Percentiles rank a stretch among this genome's conserved stretches.
Conservation (phyloP, 306 rosid species). For the Biancaea sappan region DNA sequence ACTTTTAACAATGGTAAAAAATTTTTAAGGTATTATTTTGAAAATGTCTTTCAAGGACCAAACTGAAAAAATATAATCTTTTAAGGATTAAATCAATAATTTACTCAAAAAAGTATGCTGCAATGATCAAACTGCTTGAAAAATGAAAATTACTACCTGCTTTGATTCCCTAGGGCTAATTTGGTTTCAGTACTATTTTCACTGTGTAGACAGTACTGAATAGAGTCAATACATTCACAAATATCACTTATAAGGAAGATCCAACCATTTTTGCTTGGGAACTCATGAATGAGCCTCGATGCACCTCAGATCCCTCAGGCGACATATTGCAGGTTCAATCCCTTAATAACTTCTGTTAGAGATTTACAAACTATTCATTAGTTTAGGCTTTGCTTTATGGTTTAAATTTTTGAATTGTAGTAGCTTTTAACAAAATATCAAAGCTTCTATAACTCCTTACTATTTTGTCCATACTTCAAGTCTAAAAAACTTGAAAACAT, state of each 20-base stretch:
- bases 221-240: conserved; percentile 77
- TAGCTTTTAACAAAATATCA: no score
- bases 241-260: conserved; percentile 85
- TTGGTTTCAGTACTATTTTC: conserved; percentile 21
- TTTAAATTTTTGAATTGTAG: no score
- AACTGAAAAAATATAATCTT: no score
- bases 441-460: no score
- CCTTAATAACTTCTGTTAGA: not conserved
- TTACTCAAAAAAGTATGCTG: not conserved
- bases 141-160: not conserved
- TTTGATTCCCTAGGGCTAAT: conserved; percentile 4
- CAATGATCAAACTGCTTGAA: not conserved
- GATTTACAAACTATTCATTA: no score
- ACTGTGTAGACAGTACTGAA: conserved; percentile 72
- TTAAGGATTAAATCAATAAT: no score
- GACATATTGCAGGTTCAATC: conserved; percentile 76
- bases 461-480: no score
- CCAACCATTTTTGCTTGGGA: conserved; percentile 97
- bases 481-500: no score
- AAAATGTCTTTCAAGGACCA: no score
- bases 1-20: no score
- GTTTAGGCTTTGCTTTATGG: no score
- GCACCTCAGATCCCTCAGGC: conserved; percentile 82
- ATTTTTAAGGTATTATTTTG: no score
- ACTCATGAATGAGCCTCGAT: conserved; percentile 92